Evolutionary conservation across 345 rosid genomes (phyloP), one percentile per base, ranked within the genome.

Genomic region (Heritiera littoralis): DNA sequence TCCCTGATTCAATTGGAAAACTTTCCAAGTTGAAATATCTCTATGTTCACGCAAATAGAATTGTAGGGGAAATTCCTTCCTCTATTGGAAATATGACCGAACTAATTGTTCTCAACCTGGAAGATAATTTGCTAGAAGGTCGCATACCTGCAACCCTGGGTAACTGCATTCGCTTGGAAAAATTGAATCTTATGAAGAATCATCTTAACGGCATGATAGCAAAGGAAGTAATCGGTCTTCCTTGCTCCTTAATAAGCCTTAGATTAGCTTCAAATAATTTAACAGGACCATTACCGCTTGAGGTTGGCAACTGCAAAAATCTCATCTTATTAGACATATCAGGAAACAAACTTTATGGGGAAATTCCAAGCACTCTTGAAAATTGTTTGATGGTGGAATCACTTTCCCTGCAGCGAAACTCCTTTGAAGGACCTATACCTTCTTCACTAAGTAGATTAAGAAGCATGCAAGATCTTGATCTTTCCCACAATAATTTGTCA

Each of bases 401-500:
- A 1, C 32, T 74, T n/a, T 43, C 0, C 17, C 46, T 74, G 35
- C 18, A 38, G 11, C 20, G 18, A 6, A 74, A 74, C 66, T 13
- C 60, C 3, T 78, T 84, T 52, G n/a, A 18, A 41, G 82, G 84
- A 55, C 30, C 58, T 40, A 76, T 81, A 41, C 84, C 82, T 70
- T 49, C 77, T 7, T 45, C 75, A 20, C 49, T 78, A 11, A 49
- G 66, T 4, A 28, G 51, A 60, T 49, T 82, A 61, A 80, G 55
- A 69, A 77, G 83, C 0, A 18, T 82, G 10, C 65, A 20, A 18
- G 41, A 48, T 7, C 52, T 82, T 14, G 78, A 77, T 69, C 83
- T 85, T 61, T 82, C 85, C 8, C 54, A 7, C n/a, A 82, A 79
- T 64, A 67, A 77, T 20, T 70, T 85, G 5, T 64, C 77, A 10